These are phyloP conservation scores for Datisca glomerata DNA, from an alignment of 306 rosid species.

Conservation along the genomic window DNA sequence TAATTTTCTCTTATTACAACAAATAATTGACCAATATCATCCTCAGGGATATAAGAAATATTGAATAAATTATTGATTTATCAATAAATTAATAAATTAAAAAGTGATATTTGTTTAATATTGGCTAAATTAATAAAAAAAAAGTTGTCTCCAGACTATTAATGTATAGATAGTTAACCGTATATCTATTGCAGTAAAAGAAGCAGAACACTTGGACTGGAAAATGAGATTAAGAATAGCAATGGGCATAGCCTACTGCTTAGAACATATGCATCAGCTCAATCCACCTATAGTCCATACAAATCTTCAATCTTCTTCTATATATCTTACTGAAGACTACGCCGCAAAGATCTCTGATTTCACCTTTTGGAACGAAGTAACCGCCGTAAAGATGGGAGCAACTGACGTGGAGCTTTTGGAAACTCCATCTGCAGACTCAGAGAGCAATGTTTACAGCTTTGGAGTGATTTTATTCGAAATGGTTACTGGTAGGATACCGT, in stretches of 20 bases:
- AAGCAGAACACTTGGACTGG: slow-evolving; percentile 86
- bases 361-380: slow-evolving; percentile 47
- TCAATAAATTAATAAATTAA: too few relatives aligned
- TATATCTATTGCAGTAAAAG: slow-evolving; percentile 51
- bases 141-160: too few relatives aligned
- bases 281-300: slow-evolving; percentile 46
- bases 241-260: slow-evolving; percentile 85
- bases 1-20: too few relatives aligned
- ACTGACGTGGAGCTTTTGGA: slow-evolving; percentile 22
- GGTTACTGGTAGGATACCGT: slow-evolving; percentile 60
- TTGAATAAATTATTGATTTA: too few relatives aligned
- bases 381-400: slow-evolving; percentile 24
- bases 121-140: too few relatives aligned
- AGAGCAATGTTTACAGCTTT: slow-evolving; percentile 60
- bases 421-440: slow-evolving; percentile 23
- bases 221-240: slow-evolving; percentile 66
- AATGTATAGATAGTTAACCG: too few relatives aligned
- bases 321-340: slow-evolving; percentile 79
- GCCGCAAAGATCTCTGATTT: slow-evolving; percentile 83
- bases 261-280: slow-evolving; percentile 73
- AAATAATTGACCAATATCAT: too few relatives aligned
- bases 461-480: slow-evolving; percentile 68
- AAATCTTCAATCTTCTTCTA: slow-evolving; percentile 54
- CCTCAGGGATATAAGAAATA: too few relatives aligned
- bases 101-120: too few relatives aligned